Base-by-base conservation (phyloP, 2,329 filamentous ascomycete genomes). In the Pseudopyrenochaeta lycopersici region DNA sequence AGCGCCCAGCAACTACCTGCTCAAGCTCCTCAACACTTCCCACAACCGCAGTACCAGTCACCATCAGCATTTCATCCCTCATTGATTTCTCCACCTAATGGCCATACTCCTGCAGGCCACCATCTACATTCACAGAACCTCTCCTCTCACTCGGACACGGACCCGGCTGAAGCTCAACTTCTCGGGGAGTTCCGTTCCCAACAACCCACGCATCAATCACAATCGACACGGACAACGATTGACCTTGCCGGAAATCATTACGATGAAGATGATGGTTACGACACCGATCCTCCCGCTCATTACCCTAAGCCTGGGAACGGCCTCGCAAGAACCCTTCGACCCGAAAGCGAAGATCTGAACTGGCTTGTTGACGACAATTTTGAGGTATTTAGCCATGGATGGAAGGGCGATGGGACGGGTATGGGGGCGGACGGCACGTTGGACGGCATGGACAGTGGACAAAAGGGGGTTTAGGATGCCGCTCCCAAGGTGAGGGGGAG, bases 251-350 rank as follows among this genome's bases (percentile, higher is more conserved):
- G 63, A 32, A 64, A 62, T 56, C 57, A 64, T 21, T 71, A 74
- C 46, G 67, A 72, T 20, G 68, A 71, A 54, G 81, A 83, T 55
- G 81, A 85, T 41, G 82, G 84, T 40, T 85, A 87, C 63, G 78
- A 79, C 56, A 77, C 76, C 2, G 78, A 81, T 53, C 80, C 81
- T 20, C 80, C 81, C 4, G 81, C 84, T 23, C 80, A 87, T 38
- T 89, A 89, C 60, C 87, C 87, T 0, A 83, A 82, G 57, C 78
- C 87, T 6, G 88, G 87, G 1, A 81, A 87, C 49, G 87, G 88
- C 1, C 76, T 90, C 5, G 79, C 77, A 59, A 53, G 75, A 23
- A 82, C 79, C 20, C 67, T 89, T 17, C 80, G 82, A 6, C 80
- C 81, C 1, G 84, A 88, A 59, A 79, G 79, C 15, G 82, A 85